A percentile compares a stretch with the other conserved stretches of the same genome.
These are phyloP conservation scores for Fusarium foetens DNA, from an alignment of 2,329 filamentous ascomycete species.

Conservation along the genomic window DNA sequence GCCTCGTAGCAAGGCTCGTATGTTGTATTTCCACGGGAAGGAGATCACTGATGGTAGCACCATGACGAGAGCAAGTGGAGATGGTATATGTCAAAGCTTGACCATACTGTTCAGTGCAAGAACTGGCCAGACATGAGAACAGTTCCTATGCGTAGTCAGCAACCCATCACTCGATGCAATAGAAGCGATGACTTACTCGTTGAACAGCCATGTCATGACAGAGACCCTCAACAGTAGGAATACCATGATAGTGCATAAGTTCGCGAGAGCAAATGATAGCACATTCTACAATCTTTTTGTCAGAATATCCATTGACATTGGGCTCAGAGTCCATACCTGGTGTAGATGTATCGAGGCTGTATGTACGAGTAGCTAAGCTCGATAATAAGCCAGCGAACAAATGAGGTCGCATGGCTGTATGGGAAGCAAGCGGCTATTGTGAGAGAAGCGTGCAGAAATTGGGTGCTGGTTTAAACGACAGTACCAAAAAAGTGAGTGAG, in stretches of 20 bases:
- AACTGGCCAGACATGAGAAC: conserved; percentile 47
- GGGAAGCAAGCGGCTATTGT: conserved; percentile 16
- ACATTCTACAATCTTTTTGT: conserved; percentile 22
- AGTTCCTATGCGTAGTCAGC: conserved; percentile 41
- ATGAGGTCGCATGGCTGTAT: conserved; percentile 40
- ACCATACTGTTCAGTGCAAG: conserved; percentile 47
- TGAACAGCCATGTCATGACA: conserved; percentile 39
- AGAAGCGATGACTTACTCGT: conserved; percentile 30
- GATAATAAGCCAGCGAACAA: conserved; percentile 16
- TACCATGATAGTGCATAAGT: conserved; percentile 17
- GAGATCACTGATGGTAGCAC: conserved; percentile 44
- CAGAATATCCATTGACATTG: background rate
- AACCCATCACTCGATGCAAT: conserved; percentile 12
- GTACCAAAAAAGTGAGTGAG: conserved; percentile 47
- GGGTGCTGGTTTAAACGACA: conserved; percentile 47
- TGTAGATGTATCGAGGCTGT: background rate
- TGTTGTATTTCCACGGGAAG: conserved; percentile 46
- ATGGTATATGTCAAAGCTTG: conserved; percentile 44
- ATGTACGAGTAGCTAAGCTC: conserved; percentile 13
- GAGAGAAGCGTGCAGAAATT: conserved; percentile 19
- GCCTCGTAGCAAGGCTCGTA: conserved; percentile 12
- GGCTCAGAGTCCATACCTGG: conserved; percentile 16
- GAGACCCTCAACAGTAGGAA: conserved; percentile 12
- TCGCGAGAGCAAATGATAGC: conserved; percentile 30
- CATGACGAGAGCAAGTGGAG: conserved; percentile 42